Percentiles rank a stretch among this genome's conserved stretches.
Conservation (phyloP, 148 eudicot genomes). For the Cornus florida region DNA sequence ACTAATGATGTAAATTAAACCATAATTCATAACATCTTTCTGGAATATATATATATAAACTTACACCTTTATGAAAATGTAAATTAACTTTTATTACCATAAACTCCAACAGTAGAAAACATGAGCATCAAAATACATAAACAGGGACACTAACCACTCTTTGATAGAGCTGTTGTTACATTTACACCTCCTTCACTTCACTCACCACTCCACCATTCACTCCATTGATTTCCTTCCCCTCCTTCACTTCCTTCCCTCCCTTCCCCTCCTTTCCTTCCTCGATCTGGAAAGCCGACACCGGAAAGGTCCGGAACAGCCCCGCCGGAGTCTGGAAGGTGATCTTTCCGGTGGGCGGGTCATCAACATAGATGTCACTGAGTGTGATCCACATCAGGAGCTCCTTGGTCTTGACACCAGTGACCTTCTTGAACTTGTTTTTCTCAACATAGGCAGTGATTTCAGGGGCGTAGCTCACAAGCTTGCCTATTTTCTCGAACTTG, state of each 20-base stretch:
- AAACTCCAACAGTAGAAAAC: background rate
- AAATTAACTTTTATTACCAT: background rate
- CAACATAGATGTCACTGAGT: conserved; percentile 43
- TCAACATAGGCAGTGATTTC: conserved; percentile 66
- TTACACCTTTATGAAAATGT: too few relatives aligned
- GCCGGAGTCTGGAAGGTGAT: conserved; percentile 39
- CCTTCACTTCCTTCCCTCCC: background rate
- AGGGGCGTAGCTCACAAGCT: conserved; percentile 43
- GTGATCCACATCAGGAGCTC: conserved; percentile 69
- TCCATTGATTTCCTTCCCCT: background rate
- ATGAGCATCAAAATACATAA: too few relatives aligned
- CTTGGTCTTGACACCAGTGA: conserved; percentile 69
- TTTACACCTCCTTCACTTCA: conserved; percentile 4
- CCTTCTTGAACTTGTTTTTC: conserved; percentile 50
- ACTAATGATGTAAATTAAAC: too few relatives aligned
- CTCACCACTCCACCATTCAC: background rate
- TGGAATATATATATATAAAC: too few relatives aligned
- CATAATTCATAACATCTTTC: too few relatives aligned
- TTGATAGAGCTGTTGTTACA: background rate
- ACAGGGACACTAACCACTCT: background rate
- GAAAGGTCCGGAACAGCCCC: conserved; percentile 40
- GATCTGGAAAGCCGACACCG: conserved; percentile 42
- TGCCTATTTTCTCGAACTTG: conserved; percentile 57
- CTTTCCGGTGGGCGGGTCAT: conserved; percentile 30
- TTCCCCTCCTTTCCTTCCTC: conserved; percentile 14